Percentiles rank a stretch among this genome's conserved stretches.
phyloP scores from a whole-genome alignment of 1,284 basidiomycete genomes.

The Neotropicomus parvogracilis region DNA sequence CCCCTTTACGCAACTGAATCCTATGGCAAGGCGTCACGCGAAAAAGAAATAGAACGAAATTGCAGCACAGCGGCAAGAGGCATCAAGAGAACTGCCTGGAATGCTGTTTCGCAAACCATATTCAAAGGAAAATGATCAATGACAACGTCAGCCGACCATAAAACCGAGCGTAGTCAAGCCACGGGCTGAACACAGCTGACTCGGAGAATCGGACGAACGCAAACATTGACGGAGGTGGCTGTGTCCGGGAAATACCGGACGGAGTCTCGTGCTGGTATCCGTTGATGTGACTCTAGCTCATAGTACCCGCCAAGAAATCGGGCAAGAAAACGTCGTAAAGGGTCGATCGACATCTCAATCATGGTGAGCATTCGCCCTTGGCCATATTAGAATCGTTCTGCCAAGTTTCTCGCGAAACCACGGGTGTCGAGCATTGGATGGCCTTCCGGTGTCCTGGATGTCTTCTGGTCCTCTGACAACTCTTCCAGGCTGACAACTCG shows the following conservation, averaged over 20 bases:
- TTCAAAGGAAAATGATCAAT: no score
- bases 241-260: slow-evolving; percentile 26
- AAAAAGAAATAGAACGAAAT: no score
- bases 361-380: slow-evolving; percentile 27
- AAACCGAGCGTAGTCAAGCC: no score
- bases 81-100: no score
- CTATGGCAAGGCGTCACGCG: no score
- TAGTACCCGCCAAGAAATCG: slow-evolving; percentile 22
- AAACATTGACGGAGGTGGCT: slow-evolving; percentile 29
- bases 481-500: slow-evolving; percentile 67
- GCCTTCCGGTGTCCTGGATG: slow-evolving; percentile 18
- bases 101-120: no score
- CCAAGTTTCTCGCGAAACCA: slow-evolving; percentile 7
- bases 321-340: slow-evolving; percentile 22
- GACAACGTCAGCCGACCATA: no score
- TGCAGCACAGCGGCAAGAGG: no score
- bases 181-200: no score
- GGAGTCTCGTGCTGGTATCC: slow-evolving; percentile 21
- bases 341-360: slow-evolving; percentile 14
- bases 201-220: no score
- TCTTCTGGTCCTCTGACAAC: slow-evolving; percentile 15
- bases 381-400: neutral
- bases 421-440: slow-evolving; percentile 24
- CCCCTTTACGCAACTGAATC: no score
- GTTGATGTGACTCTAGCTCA: slow-evolving; percentile 3